Conservation (phyloP, 805 yeast species). For the Scheffersomyces stipitis region DNA sequence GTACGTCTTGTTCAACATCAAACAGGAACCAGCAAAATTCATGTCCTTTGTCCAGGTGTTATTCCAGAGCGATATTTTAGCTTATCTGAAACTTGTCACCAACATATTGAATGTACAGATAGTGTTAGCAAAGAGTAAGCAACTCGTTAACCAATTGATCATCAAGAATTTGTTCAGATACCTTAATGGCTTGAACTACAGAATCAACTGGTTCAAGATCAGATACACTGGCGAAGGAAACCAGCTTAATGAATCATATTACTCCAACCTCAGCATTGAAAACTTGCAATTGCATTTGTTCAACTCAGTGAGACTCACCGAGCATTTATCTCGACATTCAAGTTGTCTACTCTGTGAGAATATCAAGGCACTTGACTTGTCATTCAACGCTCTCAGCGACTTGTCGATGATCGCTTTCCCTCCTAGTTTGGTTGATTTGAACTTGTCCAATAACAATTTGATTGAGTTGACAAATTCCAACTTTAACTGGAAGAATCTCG, state of each 20-base stretch:
- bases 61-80: constrained; percentile 5
- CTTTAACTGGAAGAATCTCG: constrained; percentile 14
- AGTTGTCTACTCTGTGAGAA: constrained; percentile 9
- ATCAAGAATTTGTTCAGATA: constrained; percentile 3
- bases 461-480: constrained; percentile 12
- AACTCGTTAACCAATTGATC: constrained; percentile 5
- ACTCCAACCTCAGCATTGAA: constrained; percentile 5
- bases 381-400: constrained; percentile 27
- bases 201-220: constrained; percentile 13
- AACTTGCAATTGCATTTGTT: constrained; percentile 20
- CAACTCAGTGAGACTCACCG: constrained; percentile 9
- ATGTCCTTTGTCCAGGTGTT: constrained; percentile 5
- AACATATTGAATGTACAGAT: constrained; percentile 15
- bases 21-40: constrained; percentile 1
- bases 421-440: constrained; percentile 13
- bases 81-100: constrained; percentile 13
- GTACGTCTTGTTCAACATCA: constrained; percentile 12
- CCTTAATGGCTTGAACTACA: constrained; percentile 3
- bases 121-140: constrained; percentile 9
- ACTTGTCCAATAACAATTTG: constrained; percentile 28
- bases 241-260: not conserved
- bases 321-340: constrained; percentile 7
- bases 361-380: constrained; percentile 23
- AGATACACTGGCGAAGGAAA: constrained; percentile 6
- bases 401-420: constrained; percentile 21